Evolutionary conservation across 225 moss, liverwort and hornwort species (phyloP), one percentile per base, ranked within the genome.

Genomic region (Neckera pumila): DNA sequence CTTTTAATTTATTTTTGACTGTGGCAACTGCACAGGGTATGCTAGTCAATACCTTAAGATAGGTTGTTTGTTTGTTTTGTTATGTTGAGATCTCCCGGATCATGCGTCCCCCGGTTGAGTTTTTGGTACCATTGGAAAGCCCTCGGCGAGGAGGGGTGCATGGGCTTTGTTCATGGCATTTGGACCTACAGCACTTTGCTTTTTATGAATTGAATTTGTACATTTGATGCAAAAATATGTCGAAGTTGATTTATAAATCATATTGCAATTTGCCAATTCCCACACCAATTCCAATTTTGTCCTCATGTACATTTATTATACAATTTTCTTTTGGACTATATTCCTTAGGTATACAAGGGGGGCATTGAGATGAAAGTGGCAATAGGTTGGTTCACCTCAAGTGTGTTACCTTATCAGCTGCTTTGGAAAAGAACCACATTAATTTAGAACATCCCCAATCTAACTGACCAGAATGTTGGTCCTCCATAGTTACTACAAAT

Each of bases 401-500:
- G 1, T 25, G 3, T 9, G 4, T 23, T 70, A 38, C 4, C 4
- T 25, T 4, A 40, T 70, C 8, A 8, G 3, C 2, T 70, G 0
- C 40, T 14, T 40, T 14, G 1, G 70, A 8, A 1, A 25, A 40
- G 4, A 25, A 70, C 0, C 3, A 6, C 8, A 14, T 25, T 14
- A 40, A 70, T 0, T 25, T 40, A 23, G 40, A 70, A 4, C 23
- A 25, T 69, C 8, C 3, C 22, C 7, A 40, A 4, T 22, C 23
- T 7, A 69, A 38, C 49, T 12, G 12, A 8, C 6, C 4, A 1
- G 0, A 8, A 6, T 25, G 23, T 22, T 12, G 3, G 4, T 11
- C 8, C 2, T n/a, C 14, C 0, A 23, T 0, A 14, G 0, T 70
- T 13, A 14, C 0, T 14, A 40, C 23, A 13, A 25, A 70, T 25